Conservation (phyloP, 352 stramenopile genomes). For the Halophytophthora polymorphica region DNA sequence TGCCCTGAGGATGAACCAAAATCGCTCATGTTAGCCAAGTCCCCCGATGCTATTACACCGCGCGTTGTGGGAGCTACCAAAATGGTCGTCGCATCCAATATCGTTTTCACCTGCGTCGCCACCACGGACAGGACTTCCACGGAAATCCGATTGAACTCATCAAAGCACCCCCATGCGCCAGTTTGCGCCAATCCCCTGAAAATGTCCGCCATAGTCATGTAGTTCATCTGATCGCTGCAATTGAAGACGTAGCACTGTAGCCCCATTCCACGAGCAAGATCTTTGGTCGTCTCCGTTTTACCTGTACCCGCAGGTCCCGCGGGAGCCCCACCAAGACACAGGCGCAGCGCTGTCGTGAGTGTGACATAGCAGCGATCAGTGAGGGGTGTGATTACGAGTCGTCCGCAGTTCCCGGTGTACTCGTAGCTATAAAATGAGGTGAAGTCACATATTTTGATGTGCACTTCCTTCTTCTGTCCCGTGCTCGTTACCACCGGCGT, state of each 20-base stretch:
- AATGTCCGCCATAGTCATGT: slow-evolving; percentile 96
- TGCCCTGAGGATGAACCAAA: slow-evolving; percentile 8
- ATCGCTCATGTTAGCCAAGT: slow-evolving; percentile 1
- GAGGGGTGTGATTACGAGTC: slow-evolving; percentile 80
- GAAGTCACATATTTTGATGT: slow-evolving; percentile 92
- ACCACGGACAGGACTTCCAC: slow-evolving; percentile 96
- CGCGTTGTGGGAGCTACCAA: slow-evolving; percentile 22
- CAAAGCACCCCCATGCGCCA: slow-evolving; percentile 95
- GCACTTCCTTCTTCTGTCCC: slow-evolving; percentile 58
- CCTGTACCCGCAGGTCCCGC: slow-evolving; percentile 79
- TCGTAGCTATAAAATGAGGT: slow-evolving; percentile 94
- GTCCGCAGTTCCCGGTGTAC: slow-evolving; percentile 94
- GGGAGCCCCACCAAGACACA: slow-evolving; percentile 77
- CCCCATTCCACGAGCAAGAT: slow-evolving; percentile 70
- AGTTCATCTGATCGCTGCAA: slow-evolving; percentile 92
- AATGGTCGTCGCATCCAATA: slow-evolving; percentile 85
- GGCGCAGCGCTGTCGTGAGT: slow-evolving; percentile 70
- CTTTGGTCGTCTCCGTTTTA: slow-evolving; percentile 88
- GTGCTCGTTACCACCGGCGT: slow-evolving; percentile 43
- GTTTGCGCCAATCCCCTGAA: slow-evolving; percentile 94
- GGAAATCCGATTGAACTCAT: slow-evolving; percentile 96
- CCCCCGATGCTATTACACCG: slow-evolving; percentile 1
- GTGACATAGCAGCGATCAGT: slow-evolving; percentile 87
- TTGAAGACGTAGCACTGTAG: slow-evolving; percentile 88
- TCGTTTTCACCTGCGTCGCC: slow-evolving; percentile 96